Conservation (phyloP, 2,329 filamentous ascomycete species). For the Daldinia sp. region DNA sequence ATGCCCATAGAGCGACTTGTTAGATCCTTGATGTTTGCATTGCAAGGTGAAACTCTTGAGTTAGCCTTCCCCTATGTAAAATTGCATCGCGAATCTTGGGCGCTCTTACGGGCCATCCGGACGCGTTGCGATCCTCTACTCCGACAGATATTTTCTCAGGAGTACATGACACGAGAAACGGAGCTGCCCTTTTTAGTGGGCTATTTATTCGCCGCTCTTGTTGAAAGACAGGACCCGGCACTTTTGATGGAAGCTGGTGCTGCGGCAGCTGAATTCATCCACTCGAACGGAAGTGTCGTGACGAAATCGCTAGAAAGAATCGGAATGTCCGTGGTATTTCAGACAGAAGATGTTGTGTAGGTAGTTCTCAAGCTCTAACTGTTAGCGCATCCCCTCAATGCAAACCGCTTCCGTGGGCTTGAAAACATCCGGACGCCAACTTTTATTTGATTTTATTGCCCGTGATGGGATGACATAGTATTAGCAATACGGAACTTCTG, state of each 20-base stretch:
- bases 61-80: conserved; percentile 52
- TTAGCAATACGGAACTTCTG: too few relatives aligned
- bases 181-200: background rate
- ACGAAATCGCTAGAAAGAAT: background rate
- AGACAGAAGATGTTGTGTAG: background rate
- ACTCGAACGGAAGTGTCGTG: background rate
- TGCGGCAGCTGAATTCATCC: background rate
- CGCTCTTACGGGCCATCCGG: conserved; percentile 47
- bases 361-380: background rate
- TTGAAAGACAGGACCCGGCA: background rate
- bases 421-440: too few relatives aligned
- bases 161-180: conserved; percentile 45
- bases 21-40: conserved; percentile 43
- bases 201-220: background rate
- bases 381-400: background rate
- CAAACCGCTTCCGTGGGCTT: too few relatives aligned
- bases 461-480: too few relatives aligned
- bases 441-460: too few relatives aligned
- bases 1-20: conserved; percentile 42
- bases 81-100: conserved; percentile 54
- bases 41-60: conserved; percentile 50
- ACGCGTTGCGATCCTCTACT: conserved; percentile 46
- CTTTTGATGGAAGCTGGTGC: background rate
- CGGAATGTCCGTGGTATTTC: background rate
- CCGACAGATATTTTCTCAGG: conserved; percentile 44